phyloP scores from a whole-genome alignment of 2,329 filamentous ascomycete species.

The Elsinoe ampelina region DNA sequence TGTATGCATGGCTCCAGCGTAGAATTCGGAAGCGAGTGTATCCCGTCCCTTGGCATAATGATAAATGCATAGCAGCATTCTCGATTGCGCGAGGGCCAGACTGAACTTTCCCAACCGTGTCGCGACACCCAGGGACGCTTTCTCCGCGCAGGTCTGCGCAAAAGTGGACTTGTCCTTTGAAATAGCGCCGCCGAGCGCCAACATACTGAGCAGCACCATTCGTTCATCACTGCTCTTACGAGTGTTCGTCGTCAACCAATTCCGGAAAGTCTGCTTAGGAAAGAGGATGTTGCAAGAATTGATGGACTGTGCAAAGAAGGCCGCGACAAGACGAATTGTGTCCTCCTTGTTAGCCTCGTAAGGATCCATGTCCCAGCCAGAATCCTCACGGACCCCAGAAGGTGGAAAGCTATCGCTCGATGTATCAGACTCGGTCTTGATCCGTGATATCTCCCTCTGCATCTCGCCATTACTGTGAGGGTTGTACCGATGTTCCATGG shows the following conservation, averaged over 20 bases:
- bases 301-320: constrained; percentile 51
- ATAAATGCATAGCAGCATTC: constrained; percentile 58
- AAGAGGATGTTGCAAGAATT: constrained; percentile 48
- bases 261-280: constrained; percentile 43
- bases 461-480: neutral
- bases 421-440: constrained; percentile 19
- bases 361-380: constrained; percentile 43
- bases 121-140: constrained; percentile 50
- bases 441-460: neutral
- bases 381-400: neutral
- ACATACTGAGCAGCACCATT: constrained; percentile 52
- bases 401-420: constrained; percentile 20
- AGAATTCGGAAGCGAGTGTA: constrained; percentile 54
- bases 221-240: constrained; percentile 36
- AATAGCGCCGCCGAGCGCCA: constrained; percentile 50
- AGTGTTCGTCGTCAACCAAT: constrained; percentile 45
- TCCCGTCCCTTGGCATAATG: constrained; percentile 53
- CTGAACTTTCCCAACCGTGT: constrained; percentile 43
- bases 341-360: constrained; percentile 41
- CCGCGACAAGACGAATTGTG: constrained; percentile 43
- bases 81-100: constrained; percentile 57
- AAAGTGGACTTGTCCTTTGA: constrained; percentile 35
- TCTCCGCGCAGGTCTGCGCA: constrained; percentile 42
- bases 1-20: constrained; percentile 52
- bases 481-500: neutral